A percentile compares a stretch with the other conserved stretches of the same genome.
Conservation (phyloP, 2,329 filamentous ascomycete genomes). For the Colletotrichum sojae region DNA sequence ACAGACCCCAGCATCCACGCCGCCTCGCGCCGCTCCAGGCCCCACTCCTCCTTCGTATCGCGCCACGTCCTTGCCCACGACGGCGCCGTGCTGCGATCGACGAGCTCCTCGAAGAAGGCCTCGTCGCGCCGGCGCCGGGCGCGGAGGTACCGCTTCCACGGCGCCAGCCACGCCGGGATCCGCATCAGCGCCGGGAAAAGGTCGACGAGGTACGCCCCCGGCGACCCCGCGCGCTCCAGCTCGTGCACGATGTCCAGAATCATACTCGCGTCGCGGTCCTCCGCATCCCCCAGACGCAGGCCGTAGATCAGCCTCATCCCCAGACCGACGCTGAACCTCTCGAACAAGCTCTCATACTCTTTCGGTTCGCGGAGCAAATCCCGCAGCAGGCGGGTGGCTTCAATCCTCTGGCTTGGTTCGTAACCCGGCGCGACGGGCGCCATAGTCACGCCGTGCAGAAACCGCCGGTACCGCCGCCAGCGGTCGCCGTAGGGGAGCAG, state of each 20-base stretch:
- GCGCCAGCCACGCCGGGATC: conserved; percentile 47
- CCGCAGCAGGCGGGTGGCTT: conserved; percentile 47
- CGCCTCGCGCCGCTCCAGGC: conserved; percentile 45
- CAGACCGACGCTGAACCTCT: conserved; percentile 56
- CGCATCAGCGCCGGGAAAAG: conserved; percentile 48
- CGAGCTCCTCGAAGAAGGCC: conserved; percentile 29
- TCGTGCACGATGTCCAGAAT: conserved; percentile 51
- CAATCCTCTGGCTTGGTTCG: conserved; percentile 49
- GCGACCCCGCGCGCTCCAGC: conserved; percentile 51
- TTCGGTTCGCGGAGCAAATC: conserved; percentile 51
- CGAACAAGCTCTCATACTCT: conserved; percentile 55
- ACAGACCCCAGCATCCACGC: conserved; percentile 50
- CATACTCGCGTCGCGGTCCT: conserved; percentile 48
- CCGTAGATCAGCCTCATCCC: conserved; percentile 58
- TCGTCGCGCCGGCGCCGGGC: conserved; percentile 36
- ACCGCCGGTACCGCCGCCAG: conserved; percentile 27
- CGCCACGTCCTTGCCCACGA: conserved; percentile 32
- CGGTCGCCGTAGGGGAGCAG: conserved; percentile 48
- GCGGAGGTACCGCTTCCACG: conserved; percentile 43
- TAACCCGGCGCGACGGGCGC: conserved; percentile 48
- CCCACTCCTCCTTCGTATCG: conserved; percentile 25
- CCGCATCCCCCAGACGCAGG: conserved; percentile 50
- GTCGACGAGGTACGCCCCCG: conserved; percentile 50
- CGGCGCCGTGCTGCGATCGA: conserved; percentile 27
- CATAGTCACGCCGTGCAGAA: conserved; percentile 50